Conservation (phyloP, 2,329 filamentous ascomycete species). For the Claviceps pusilla region DNA sequence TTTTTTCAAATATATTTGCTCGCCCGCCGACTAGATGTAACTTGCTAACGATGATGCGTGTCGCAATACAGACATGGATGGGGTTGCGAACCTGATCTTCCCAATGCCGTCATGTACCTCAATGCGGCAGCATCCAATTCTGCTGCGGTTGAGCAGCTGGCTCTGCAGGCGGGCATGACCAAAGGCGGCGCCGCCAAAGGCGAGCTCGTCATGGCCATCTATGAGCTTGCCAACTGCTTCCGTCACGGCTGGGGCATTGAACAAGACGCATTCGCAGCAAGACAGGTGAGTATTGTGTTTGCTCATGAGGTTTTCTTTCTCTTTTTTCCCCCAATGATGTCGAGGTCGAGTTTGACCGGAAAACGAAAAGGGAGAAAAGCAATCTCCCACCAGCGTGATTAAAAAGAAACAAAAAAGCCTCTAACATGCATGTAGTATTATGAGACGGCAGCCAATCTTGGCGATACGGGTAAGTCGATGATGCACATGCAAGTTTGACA, state of each 20-base stretch:
- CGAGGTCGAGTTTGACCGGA: neutral
- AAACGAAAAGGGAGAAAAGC: too few species aligned
- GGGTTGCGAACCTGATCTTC: constrained; percentile 64
- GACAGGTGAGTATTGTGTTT: constrained; percentile 39
- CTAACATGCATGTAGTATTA: constrained; percentile 53
- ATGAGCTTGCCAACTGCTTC: constrained; percentile 86
- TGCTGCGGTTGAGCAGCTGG: constrained; percentile 70
- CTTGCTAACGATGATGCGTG: neutral
- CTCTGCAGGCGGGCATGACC: constrained; percentile 73
- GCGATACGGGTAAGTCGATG: constrained; percentile 55
- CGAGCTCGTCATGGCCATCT: constrained; percentile 90
- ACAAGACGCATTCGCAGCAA: constrained; percentile 73
- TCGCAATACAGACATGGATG: constrained; percentile 59
- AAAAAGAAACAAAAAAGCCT: constrained; percentile 14
- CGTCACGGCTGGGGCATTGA: constrained; percentile 86
- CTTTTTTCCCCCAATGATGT: neutral
- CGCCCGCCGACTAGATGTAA: neutral
- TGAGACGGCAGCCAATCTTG: constrained; percentile 90
- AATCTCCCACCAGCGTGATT: too few species aligned
- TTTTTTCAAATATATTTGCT: constrained; percentile 4
- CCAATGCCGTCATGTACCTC: constrained; percentile 66
- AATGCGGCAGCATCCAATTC: constrained; percentile 82
- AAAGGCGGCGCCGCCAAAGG: constrained; percentile 92
- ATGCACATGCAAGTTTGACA: neutral
- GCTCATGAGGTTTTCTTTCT: neutral